phyloP scores from a whole-genome alignment of 2,329 filamentous ascomycete species.

The Colletotrichum agaves region DNA sequence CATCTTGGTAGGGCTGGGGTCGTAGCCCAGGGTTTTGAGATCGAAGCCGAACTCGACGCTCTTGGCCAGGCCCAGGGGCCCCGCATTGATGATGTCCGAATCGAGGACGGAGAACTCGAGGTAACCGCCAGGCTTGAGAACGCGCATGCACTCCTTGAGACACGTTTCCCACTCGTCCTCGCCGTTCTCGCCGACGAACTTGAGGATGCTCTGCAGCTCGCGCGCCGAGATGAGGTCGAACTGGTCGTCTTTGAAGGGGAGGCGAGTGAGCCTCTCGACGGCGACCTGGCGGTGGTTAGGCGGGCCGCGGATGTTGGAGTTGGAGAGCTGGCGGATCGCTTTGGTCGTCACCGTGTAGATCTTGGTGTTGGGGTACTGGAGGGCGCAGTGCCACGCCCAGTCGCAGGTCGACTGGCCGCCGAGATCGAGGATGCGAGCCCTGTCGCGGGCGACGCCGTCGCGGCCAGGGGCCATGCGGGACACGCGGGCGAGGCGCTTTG shows the following conservation, averaged over 20 bases:
- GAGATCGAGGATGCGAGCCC: constrained; percentile 82
- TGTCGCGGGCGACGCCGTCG: constrained; percentile 58
- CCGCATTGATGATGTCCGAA: constrained; percentile 87
- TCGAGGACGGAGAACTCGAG: constrained; percentile 92
- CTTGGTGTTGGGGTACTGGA: constrained; percentile 85
- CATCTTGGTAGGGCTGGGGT: constrained; percentile 82
- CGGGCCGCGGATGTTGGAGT: constrained; percentile 82
- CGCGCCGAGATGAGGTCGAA: constrained; percentile 94
- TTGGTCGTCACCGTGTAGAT: constrained; percentile 89
- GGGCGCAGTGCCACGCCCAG: constrained; percentile 95
- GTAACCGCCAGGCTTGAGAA: constrained; percentile 92
- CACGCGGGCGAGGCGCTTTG: constrained; percentile 68
- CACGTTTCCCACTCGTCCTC: constrained; percentile 90
- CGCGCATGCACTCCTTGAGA: constrained; percentile 85
- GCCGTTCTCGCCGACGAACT: constrained; percentile 73
- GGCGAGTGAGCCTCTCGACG: constrained; percentile 78
- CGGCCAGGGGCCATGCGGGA: constrained; percentile 59
- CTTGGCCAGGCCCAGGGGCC: constrained; percentile 81
- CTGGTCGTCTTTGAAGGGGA: constrained; percentile 86
- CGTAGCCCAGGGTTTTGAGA: constrained; percentile 89
- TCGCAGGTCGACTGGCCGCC: constrained; percentile 87
- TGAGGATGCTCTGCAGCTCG: constrained; percentile 86
- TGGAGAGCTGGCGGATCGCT: constrained; percentile 74
- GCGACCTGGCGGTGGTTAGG: constrained; percentile 87
- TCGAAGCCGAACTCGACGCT: constrained; percentile 93